Conservation (phyloP, 169 alveolate species). For the Plasmodium knowlesi region DNA sequence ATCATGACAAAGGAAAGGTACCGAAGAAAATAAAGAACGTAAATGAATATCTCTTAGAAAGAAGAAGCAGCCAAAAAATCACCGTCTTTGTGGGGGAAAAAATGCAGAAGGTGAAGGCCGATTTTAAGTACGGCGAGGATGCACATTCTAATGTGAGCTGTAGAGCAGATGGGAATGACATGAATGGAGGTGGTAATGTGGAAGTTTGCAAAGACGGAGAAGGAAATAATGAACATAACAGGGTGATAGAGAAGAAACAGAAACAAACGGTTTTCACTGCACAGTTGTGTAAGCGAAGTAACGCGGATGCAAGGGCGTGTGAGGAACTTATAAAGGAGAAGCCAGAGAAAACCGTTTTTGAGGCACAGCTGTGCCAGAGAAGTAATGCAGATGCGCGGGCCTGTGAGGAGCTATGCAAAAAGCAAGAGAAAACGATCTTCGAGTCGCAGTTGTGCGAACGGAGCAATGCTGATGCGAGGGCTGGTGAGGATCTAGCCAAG, state of each 20-base stretch:
- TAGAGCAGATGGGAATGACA: background rate
- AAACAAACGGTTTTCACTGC: slow-evolving; percentile 13
- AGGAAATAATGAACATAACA: background rate
- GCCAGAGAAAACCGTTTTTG: slow-evolving; percentile 15
- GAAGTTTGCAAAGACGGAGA: background rate
- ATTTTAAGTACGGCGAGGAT: slow-evolving; percentile 73
- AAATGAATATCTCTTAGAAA: slow-evolving; percentile 27
- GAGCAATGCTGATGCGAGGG: slow-evolving; percentile 65
- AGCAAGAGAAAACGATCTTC: slow-evolving; percentile 17
- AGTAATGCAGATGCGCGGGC: slow-evolving; percentile 20
- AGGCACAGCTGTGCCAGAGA: background rate
- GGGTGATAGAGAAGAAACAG: slow-evolving; percentile 2
- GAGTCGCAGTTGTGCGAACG: slow-evolving; percentile 44
- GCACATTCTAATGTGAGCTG: background rate
- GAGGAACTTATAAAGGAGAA: background rate
- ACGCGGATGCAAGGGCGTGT: slow-evolving; percentile 43
- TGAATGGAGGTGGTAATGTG: background rate
- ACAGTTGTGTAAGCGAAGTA: slow-evolving; percentile 11
- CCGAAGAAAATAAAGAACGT: slow-evolving; percentile 32
- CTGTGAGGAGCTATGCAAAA: slow-evolving; percentile 5
- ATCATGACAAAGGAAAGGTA: background rate
- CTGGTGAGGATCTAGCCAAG: slow-evolving; percentile 10
- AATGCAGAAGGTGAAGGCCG: slow-evolving; percentile 59
- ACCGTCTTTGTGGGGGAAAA: slow-evolving; percentile 71
- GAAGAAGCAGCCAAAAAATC: slow-evolving; percentile 15